phyloP scores from a whole-genome alignment of 768 basidiomycete genomes.

The Lactifluus volemus region DNA sequence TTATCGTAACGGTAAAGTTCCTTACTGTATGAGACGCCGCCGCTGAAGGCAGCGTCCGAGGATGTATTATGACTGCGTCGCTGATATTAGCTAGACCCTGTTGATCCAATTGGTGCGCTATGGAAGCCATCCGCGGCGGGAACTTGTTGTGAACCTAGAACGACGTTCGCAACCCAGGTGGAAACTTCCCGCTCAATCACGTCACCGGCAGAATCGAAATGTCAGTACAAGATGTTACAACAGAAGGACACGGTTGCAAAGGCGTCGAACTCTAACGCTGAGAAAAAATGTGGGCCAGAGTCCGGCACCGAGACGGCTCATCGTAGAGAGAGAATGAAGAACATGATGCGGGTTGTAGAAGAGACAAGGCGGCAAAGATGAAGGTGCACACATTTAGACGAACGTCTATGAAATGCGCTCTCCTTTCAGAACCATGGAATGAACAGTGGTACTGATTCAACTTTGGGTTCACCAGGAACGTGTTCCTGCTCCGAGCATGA shows the following conservation, averaged over 20 bases:
- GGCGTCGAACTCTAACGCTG: constrained; percentile 64
- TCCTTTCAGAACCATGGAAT: no score
- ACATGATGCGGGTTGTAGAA: constrained; percentile 18
- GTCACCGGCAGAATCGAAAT: neutral
- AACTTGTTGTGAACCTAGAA: neutral
- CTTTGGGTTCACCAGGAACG: no score
- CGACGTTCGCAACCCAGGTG: neutral
- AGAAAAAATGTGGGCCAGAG: constrained; percentile 46
- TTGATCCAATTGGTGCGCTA: neutral
- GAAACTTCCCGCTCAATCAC: neutral
- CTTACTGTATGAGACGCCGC: neutral
- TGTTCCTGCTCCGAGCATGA: no score
- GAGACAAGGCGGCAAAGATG: constrained; percentile 34
- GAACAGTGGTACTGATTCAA: no score
- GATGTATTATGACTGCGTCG: neutral
- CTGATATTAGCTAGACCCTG: neutral
- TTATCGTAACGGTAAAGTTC: neutral
- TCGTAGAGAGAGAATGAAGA: constrained; percentile 19
- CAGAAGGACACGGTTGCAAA: constrained; percentile 43
- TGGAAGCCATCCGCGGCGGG: neutral
- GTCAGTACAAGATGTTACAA: constrained; percentile 39
- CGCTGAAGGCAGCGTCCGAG: neutral
- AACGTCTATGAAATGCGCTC: no score
- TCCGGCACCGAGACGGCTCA: constrained; percentile 30
- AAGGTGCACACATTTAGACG: no score